Base-by-base conservation (phyloP, 2,329 filamentous ascomycete species). In the Pestalotiopsis sp. region DNA sequence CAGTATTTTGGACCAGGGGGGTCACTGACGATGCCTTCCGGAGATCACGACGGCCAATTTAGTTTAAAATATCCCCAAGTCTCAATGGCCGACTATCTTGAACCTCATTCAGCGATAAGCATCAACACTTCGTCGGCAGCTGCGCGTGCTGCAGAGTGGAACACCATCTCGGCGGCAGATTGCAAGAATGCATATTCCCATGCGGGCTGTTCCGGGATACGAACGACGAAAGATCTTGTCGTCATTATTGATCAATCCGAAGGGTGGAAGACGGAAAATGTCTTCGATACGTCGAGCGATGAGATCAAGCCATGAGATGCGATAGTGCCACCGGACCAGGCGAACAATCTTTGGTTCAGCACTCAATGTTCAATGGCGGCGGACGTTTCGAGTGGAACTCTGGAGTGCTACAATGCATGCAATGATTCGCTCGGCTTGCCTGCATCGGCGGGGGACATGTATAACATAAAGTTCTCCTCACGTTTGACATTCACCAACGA, bases 241-340 rank as follows among this genome's bases (percentile, higher is more conserved):
- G 52, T 68, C 38, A 31, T 68, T 27, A 40, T 62, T 36, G 59
- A 45, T 13, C 60, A 71, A 27, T 66, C 72, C 12, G 67, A 41
- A 12, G 73, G 74, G 17, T 75, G 75, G 74, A 49, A 67, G 70
- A 45, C 68, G 7, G 23, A 17, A 4, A 27, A 73, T 1, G 71
- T 71, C 23, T 75, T 70, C 71, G 70, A 71, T 23, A 70, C 72
- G 3, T 58, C 7, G 14, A 56, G 69, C 11, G 69, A 68, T 12
- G 68, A 73, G 63, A 69, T 64, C 12, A 25, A 68, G 4, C 27
- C 69, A 1, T 76, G 72, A 72, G 38, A 71, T 60, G 56, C 45
- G 4, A 71, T 70, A 11, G 68, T 76, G 1, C 73, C 74, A 4
- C 25, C n/a, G 2, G 7, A 11, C 3, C 27, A 36, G 11, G 25